Evolutionary conservation across 257 asterid species (phyloP), one percentile per base, ranked within the genome.

Genomic region (Haberlea rhodopensis): DNA sequence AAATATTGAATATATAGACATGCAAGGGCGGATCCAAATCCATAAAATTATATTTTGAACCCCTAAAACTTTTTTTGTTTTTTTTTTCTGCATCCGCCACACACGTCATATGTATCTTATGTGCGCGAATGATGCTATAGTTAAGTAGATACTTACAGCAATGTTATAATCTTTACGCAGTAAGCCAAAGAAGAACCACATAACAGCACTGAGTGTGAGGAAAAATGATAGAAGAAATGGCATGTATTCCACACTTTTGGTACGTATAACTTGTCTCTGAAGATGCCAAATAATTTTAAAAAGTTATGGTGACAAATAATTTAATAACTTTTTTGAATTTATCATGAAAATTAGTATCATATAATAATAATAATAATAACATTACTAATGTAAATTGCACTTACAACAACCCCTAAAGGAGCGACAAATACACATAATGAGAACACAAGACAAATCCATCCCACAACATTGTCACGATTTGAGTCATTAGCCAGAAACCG

Each of bases 121-220:
- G n/a, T n/a, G n/a, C n/a, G n/a, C n/a, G n/a, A n/a, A n/a, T n/a
- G n/a, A n/a, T n/a, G n/a, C n/a, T n/a, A 49, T 49, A 4, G 32
- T 8, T 19, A 32, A n/a, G n/a, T 28, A 19, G 46, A 1, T 61
- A 65, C 88, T 84, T 80, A 87, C 95, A 16, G 95, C 87, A 68
- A 87, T 84, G 73, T 84, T 80, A 53, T 63, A 76, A 55, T 87
- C 95, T 32, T 75, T 82, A 69, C 76, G 76, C 1, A 82, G 63
- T 25, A 84, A 24, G 60, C 91, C 95, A 5, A 82, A 87, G 64
- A 87, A 84, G 79, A 87, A 87, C 95, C 95, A 87, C 91, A 80
- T 79, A 4, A 82, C 83, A 0, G 95, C 95, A 34, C 95, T 87
- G 20, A 84, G 71, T 26, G 95, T 84, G 60, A 87, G 95, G 78